Base-by-base conservation (phyloP, 768 basidiomycete species). In the Mycena sanguinolenta region DNA sequence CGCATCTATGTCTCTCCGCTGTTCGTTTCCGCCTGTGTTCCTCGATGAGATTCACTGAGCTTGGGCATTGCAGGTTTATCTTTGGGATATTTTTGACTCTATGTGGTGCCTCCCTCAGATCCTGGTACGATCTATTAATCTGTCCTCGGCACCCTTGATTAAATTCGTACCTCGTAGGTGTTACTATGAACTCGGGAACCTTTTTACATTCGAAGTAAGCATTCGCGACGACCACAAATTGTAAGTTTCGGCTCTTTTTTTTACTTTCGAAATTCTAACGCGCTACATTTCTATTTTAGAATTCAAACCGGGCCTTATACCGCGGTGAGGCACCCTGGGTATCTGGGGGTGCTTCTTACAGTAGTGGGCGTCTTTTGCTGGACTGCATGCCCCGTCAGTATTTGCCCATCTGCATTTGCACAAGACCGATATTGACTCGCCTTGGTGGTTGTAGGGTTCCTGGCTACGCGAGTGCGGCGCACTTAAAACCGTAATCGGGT, bases 151-250 rank as follows among this genome's bases (percentile, higher is more conserved):
- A 38, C 8, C 16, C 55, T 36, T 36, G 12, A 38, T 36, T 36
- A 25, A 57, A n/a, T 14, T 2, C 19, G 21, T 16, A 34, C 23
- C 34, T 57, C n/a, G 5, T 16, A 38, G 55, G 55, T 60, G 87
- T 70, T 89, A 85, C 74, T 77, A 80, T 42, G 84, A 83, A 42
- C 80, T 90, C 19, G 87, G 71, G 5, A 74, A 60, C 1, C 73
- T 86, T 52, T 88, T 88, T 74, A 90, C 88, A 0, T 89, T 87
- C 64, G 85, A 88, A 74, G 79, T 88, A 80, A 82, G 80, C 76
- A 85, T 89, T 32, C 82, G 82, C 49, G 76, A 78, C 25, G 79
- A 84, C 60, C 89, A 90, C 64, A 77, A 71, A 62, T 80, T 90
- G 39, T 39, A 39, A 39, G 13, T 39, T 39, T 39, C 16, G 39